Base-by-base conservation (phyloP, 257 asterid genomes). In the Henckelia pumila region DNA sequence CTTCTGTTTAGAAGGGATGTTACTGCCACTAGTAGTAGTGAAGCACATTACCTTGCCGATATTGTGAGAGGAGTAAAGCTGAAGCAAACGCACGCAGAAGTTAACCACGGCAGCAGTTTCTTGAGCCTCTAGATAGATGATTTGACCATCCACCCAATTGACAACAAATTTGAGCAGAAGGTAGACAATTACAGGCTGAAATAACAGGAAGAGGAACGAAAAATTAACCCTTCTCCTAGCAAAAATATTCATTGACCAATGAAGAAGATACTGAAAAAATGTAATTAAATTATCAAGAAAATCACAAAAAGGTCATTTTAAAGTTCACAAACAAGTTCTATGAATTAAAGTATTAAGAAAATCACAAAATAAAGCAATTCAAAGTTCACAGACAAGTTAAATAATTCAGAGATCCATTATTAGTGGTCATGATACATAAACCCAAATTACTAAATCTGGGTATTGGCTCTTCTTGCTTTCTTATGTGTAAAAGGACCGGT, bases 81-180 rank as follows among this genome's bases (percentile, higher is more conserved):
- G 94, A 78, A 93, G 97, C 79, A 93, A 71, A 61, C 82, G 92
- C 92, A 82, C 82, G 66, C 95, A 90, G 82, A 93, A 93, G 78
- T 84, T 91, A 57, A 93, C 85, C 64, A 84, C 95, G 65, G 78
- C 83, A 73, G 86, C 92, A 67, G 97, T 93, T 86, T 93, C 99
- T 72, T 75, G 96, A 70, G 95, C 92, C 81, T 93, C 97, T 59
- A 93, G 80, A 86, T 85, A 84, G 81, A 70, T 82, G 75, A 93
- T 91, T 88, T 93, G 99, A 70, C 94, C 96, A 26, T 84, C 94
- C 81, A 93, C 95, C 99, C 97, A 93, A 71, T 88, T 88, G 66
- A 89, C 87, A 58, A 86, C 97, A 81, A 86, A 93, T 81, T 85
- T 93, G 80, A 93, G 96, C 55, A 93, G 82, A 77, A 85, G 92